Evolutionary conservation across 805 yeast species (phyloP).

Genomic region (Ogataea parapolymorpha): DNA sequence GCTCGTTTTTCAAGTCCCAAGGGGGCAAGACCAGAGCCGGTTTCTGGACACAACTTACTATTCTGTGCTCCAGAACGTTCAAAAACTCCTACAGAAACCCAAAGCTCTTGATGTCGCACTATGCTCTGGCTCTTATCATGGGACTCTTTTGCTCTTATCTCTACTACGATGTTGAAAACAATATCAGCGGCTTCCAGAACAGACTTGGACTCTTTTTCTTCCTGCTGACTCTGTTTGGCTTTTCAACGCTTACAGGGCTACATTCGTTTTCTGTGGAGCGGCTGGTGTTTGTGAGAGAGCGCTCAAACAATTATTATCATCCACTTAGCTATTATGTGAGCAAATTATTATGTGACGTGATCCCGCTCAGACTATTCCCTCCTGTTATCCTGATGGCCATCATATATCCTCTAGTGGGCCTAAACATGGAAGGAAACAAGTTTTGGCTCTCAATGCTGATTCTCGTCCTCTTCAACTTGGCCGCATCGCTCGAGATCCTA

Average conservation of each 20-base stretch:
- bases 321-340: slow-evolving; percentile 83
- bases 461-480: slow-evolving; percentile 78
- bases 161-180: slow-evolving; percentile 79
- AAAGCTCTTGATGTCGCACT: slow-evolving; percentile 78
- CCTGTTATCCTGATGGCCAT: slow-evolving; percentile 79
- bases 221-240: slow-evolving; percentile 86
- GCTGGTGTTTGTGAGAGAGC: slow-evolving; percentile 83
- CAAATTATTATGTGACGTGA: slow-evolving; percentile 83
- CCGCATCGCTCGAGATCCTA: slow-evolving; percentile 79
- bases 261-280: slow-evolving; percentile 88
- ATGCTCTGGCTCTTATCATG: slow-evolving; percentile 68
- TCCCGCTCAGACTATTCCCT: slow-evolving; percentile 92
- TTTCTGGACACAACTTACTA: slow-evolving; percentile 60
- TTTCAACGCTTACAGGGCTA: slow-evolving; percentile 86
- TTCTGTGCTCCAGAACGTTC: slow-evolving; percentile 82
- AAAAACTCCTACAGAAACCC: slow-evolving; percentile 93
- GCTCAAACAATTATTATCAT: slow-evolving; percentile 91
- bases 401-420: slow-evolving; percentile 86
- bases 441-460: slow-evolving; percentile 67
- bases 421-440: slow-evolving; percentile 72
- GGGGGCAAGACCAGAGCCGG: slow-evolving; percentile 49
- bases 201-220: slow-evolving; percentile 92
- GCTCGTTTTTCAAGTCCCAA: slow-evolving; percentile 28
- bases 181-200: slow-evolving; percentile 95
- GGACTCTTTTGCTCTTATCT: slow-evolving; percentile 84